Evolutionary conservation across 2,329 filamentous ascomycete genomes (phyloP).

Genomic region (Raffaelea ambrosiae): DNA sequence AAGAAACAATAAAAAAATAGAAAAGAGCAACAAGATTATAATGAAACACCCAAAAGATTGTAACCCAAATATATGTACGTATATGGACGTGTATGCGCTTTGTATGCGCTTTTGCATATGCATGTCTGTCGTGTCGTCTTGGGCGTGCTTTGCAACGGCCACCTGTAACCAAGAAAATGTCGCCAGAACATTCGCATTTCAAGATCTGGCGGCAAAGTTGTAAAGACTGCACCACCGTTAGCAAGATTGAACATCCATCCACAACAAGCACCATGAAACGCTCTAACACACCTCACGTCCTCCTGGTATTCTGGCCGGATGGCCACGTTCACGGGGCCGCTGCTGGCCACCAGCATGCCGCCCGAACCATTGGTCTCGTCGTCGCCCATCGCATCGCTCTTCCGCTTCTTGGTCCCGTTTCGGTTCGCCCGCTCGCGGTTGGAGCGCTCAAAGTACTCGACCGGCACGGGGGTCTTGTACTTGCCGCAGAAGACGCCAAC

Average conservation of each 20-base stretch:
- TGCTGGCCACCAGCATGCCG: slow-evolving; percentile 15
- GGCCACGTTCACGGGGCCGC: slow-evolving; percentile 47
- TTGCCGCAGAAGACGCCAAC: slow-evolving; percentile 86
- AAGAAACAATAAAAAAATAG: too few species aligned
- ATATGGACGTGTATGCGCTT: too few species aligned
- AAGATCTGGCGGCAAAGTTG: not conserved
- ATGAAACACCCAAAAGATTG: too few species aligned
- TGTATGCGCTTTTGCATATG: too few species aligned
- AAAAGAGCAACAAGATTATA: too few species aligned
- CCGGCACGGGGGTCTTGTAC: slow-evolving; percentile 73
- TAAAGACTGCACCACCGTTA: slow-evolving; percentile 1
- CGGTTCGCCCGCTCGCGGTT: slow-evolving; percentile 32
- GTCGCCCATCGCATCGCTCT: slow-evolving; percentile 3
- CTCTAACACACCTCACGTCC: slow-evolving; percentile 8
- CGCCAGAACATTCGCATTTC: not conserved
- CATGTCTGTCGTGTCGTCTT: too few species aligned
- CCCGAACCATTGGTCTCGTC: not conserved
- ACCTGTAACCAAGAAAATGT: too few species aligned
- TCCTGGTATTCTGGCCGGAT: slow-evolving; percentile 5
- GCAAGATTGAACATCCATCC: not conserved
- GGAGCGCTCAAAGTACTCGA: slow-evolving; percentile 75
- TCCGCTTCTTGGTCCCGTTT: slow-evolving; percentile 35
- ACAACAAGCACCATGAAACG: not conserved
- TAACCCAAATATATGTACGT: too few species aligned
- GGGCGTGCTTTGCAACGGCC: too few species aligned